A percentile compares a stretch with the other conserved stretches of the same genome.
These are phyloP conservation scores for Penicillium sp. DNA, from an alignment of 2,329 filamentous ascomycete genomes.

Conservation along the genomic window DNA sequence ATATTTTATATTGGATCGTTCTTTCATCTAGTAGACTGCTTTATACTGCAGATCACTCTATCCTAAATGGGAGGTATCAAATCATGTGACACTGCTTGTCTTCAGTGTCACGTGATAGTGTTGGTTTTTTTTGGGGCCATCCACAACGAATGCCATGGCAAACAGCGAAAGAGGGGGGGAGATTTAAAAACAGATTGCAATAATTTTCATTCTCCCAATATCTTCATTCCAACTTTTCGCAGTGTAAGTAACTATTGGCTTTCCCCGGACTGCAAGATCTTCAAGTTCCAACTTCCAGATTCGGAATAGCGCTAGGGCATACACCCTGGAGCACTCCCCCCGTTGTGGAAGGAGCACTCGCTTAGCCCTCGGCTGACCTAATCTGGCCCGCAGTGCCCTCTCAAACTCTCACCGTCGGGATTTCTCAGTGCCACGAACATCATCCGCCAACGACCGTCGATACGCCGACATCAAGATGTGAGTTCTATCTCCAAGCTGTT, in stretches of 20 bases:
- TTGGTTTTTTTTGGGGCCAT: too few relatives aligned
- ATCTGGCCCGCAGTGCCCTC: slow-evolving; percentile 31
- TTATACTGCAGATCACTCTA: slow-evolving; percentile 5
- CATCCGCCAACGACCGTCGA: slow-evolving; percentile 47
- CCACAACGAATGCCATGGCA: not conserved
- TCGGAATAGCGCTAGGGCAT: slow-evolving; percentile 16
- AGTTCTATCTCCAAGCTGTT: slow-evolving; percentile 34
- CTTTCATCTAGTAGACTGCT: not conserved
- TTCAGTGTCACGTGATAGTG: not conserved
- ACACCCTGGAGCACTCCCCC: slow-evolving; percentile 1
- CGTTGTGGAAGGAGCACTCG: slow-evolving; percentile 22
- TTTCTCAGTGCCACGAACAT: slow-evolving; percentile 44
- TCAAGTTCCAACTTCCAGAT: slow-evolving; percentile 7
- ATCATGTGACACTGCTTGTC: slow-evolving; percentile 2
- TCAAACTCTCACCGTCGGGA: slow-evolving; percentile 43
- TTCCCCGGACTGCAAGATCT: slow-evolving; percentile 8
- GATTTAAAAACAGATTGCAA: not conserved
- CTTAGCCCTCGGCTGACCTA: slow-evolving; percentile 41
- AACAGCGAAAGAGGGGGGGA: not conserved
- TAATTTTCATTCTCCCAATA: not conserved
- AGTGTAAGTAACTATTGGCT: not conserved
- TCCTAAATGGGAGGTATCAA: not conserved
- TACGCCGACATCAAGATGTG: slow-evolving; percentile 48
- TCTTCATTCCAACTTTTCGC: not conserved
- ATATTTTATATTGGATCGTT: slow-evolving; percentile 5